Conservation (phyloP, 2,329 filamentous ascomycete genomes). For the Ceratocystis cacaofunesta region DNA sequence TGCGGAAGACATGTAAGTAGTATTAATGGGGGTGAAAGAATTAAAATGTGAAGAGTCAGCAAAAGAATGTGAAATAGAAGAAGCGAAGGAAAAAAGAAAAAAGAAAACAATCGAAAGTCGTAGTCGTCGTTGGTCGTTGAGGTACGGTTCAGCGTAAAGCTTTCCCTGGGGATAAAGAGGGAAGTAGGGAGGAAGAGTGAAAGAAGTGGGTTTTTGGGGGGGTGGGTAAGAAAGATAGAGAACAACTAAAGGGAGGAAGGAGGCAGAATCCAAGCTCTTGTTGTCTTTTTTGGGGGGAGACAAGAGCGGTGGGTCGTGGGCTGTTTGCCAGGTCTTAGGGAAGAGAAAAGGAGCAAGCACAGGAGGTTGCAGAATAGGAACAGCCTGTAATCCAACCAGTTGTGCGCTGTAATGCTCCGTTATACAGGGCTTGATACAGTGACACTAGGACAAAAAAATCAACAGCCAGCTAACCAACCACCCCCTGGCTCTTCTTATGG, state of each 20-base stretch:
- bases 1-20: constrained; percentile 24
- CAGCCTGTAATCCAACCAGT: background rate
- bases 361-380: background rate
- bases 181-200: constrained; percentile 2
- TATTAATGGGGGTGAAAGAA: constrained; percentile 13
- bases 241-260: background rate
- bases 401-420: background rate
- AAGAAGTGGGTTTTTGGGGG: constrained; percentile 5
- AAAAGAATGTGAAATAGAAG: constrained; percentile 13
- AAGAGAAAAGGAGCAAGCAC: constrained; percentile 7
- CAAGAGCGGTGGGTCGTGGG: background rate
- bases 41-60: constrained; percentile 14
- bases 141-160: constrained; percentile 16
- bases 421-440: background rate
- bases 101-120: constrained; percentile 6
- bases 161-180: constrained; percentile 11
- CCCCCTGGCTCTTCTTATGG: constrained; percentile 3
- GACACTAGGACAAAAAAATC: background rate
- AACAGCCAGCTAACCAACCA: background rate
- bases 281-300: background rate
- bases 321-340: background rate
- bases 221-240: background rate
- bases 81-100: constrained; percentile 3
- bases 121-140: constrained; percentile 13
- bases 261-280: background rate